Conservation (phyloP, 306 rosid genomes). For the Senna tora region DNA sequence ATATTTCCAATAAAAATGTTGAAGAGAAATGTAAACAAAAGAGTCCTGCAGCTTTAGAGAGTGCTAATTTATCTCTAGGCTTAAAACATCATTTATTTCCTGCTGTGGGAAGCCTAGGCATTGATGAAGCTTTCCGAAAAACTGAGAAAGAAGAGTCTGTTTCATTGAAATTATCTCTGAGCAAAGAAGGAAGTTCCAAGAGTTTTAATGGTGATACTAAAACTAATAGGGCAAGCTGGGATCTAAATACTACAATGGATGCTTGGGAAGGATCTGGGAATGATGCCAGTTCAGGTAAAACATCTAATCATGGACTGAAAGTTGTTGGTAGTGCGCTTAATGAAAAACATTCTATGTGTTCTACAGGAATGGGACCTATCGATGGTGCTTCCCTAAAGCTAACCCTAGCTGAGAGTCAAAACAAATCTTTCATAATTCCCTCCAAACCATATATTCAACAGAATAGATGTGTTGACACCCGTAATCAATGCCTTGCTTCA, state of each 20-base stretch:
- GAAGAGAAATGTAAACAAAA: conserved; percentile 49
- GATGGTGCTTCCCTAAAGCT: conserved; percentile 33
- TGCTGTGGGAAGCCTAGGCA: conserved; percentile 36
- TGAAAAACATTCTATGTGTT: conserved; percentile 41
- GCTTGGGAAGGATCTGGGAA: conserved; percentile 72
- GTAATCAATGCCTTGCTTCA: conserved; percentile 22
- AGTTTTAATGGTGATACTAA: conserved; percentile 42
- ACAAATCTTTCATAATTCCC: conserved; percentile 17
- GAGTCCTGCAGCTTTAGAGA: conserved; percentile 43
- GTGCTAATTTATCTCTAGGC: conserved; percentile 53
- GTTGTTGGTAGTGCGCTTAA: conserved; percentile 26
- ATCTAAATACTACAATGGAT: conserved; percentile 91
- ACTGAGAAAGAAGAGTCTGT: conserved; percentile 46
- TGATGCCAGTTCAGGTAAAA: conserved; percentile 44
- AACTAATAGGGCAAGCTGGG: conserved; percentile 79
- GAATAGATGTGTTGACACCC: conserved; percentile 13
- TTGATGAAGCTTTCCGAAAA: conserved; percentile 34
- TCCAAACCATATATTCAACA: conserved; percentile 40
- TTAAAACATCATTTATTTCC: conserved; percentile 49
- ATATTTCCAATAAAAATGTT: conserved; percentile 36
- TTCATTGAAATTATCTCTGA: conserved; percentile 67
- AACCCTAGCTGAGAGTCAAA: conserved; percentile 31
- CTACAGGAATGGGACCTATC: conserved; percentile 39
- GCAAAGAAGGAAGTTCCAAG: conserved; percentile 48
- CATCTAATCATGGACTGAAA: conserved; percentile 38